Base-by-base conservation (phyloP, 2,329 filamentous ascomycete species). In the Cercospora brassicicola region DNA sequence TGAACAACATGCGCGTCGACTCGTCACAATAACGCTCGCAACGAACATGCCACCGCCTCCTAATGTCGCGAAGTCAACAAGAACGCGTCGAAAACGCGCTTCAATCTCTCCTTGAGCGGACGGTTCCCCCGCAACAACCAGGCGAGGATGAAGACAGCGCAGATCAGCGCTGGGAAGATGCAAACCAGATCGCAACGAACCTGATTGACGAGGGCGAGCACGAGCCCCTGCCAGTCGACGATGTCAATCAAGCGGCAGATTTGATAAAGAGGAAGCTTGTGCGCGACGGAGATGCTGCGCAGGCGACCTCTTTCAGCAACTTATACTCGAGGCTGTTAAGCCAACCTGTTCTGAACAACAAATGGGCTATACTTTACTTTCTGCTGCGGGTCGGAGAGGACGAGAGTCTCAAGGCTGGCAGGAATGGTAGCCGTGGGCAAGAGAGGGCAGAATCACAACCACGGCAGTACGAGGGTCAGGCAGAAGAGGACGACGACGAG, bases 291-390 rank as follows among this genome's bases (percentile, higher is more conserved):
- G 91, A 87, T 71, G 91, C 84, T 23, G 88, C 88, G 74, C 87
- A 94, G 79, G 93, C 94, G 3, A 85, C 94, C 20, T 88, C 90
- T 69, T 97, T 97, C 80, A 91, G 93, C 26, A 96, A 97, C 76
- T 86, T 99, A 30, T 97, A 97, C 81, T 93, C 92, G 36, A 88
- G 93, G 66, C 86, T 99, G 18, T 84, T 97, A 28, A 91, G 92
- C n/a, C 89, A 97, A 72, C 94, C 94, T 0, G 94, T 98, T 5
- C 85, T 99, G 55, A 91, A 92, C 75, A 91, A 97, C 80, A 99
- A 99, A 86, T 98, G 94, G 93, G 93, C 91, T 2, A 97, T 99
- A 72, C 85, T 99, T 20, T 96, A 96, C 78, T 88, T 99, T 51
- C 87, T 99, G 51, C 91, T 95, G 78, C 89, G 92, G 74, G 86